These are phyloP conservation scores for Nannochloris sp. DNA, from an alignment of 139 green algal species.

Conservation along the genomic window DNA sequence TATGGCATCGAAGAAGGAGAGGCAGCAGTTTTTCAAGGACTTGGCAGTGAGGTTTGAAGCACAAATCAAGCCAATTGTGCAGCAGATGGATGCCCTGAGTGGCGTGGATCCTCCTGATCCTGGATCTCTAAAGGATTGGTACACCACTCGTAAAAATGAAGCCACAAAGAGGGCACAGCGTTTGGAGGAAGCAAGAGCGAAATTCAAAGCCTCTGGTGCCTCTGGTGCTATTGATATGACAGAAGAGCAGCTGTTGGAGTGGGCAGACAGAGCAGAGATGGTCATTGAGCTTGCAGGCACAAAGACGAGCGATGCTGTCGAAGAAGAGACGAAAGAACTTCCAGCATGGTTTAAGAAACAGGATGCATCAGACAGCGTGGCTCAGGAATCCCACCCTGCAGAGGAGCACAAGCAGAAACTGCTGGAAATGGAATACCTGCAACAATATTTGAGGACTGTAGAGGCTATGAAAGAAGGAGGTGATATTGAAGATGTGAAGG, in stretches of 20 bases:
- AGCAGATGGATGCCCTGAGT: conserved; percentile 25
- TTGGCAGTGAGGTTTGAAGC: not conserved
- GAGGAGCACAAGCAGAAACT: not conserved
- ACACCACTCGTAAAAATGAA: not conserved
- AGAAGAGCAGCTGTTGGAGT: conserved; percentile 27
- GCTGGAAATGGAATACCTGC: conserved; percentile 18
- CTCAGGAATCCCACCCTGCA: not conserved
- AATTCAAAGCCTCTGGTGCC: conserved; percentile 6
- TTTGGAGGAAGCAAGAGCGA: conserved; percentile 14
- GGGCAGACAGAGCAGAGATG: conserved; percentile 25
- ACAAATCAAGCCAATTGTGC: not conserved
- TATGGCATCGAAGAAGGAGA: not conserved
- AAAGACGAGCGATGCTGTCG: not conserved
- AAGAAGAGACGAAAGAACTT: conserved; percentile 22
- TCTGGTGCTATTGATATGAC: conserved; percentile 9
- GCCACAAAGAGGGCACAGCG: not conserved
- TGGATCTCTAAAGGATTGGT: conserved; percentile 23
- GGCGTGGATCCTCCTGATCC: conserved; percentile 24
- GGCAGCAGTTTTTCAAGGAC: conserved; percentile 2
- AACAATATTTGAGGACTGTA: conserved; percentile 27
- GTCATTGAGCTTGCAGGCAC: conserved; percentile 8
- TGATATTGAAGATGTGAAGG: not conserved
- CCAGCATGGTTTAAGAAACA: conserved; percentile 21
- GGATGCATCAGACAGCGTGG: not conserved
- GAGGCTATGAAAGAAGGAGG: conserved; percentile 1